Percentiles rank a stretch among this genome's conserved stretches.
phyloP scores from a whole-genome alignment of 306 rosid species.

The Bauhinia variegata region DNA sequence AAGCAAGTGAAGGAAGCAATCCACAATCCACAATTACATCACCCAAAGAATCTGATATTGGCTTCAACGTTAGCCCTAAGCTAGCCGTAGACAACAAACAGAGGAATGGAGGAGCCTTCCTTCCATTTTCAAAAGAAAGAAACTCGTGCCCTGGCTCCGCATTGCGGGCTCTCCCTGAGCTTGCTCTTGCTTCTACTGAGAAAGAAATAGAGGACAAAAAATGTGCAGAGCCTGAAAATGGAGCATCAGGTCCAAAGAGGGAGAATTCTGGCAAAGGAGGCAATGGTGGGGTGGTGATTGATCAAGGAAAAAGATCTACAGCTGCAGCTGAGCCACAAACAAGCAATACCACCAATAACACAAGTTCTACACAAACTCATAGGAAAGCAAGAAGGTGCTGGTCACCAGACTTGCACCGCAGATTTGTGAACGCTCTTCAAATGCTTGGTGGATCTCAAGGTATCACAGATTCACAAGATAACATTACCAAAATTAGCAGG shows the following conservation, averaged over 20 bases:
- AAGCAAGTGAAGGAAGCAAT: constrained; percentile 64
- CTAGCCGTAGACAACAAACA: constrained; percentile 58
- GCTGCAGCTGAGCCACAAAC: constrained; percentile 49
- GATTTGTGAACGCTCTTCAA: constrained; percentile 96
- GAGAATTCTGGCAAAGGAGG: constrained; percentile 39
- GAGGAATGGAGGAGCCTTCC: constrained; percentile 84
- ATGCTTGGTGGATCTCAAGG: constrained; percentile 99
- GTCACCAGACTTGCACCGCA: constrained; percentile 96
- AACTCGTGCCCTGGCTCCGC: constrained; percentile 39
- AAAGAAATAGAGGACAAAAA: constrained; percentile 54
- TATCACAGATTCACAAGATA: constrained; percentile 21
- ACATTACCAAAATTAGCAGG: background rate
- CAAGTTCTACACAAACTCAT: constrained; percentile 57
- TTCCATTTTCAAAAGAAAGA: constrained; percentile 82
- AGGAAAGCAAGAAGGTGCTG: constrained; percentile 97
- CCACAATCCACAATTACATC: constrained; percentile 45
- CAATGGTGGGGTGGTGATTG: constrained; percentile 37
- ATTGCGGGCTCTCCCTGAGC: constrained; percentile 63
- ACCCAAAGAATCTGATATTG: constrained; percentile 50
- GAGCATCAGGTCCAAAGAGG: constrained; percentile 41
- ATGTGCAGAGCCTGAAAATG: constrained; percentile 42
- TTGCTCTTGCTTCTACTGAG: constrained; percentile 64
- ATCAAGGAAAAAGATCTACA: constrained; percentile 59
- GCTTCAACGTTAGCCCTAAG: constrained; percentile 68
- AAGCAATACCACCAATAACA: constrained; percentile 25